Base-by-base conservation (phyloP, 495 filamentous ascomycete species). In the Talaromyces thailandensis region DNA sequence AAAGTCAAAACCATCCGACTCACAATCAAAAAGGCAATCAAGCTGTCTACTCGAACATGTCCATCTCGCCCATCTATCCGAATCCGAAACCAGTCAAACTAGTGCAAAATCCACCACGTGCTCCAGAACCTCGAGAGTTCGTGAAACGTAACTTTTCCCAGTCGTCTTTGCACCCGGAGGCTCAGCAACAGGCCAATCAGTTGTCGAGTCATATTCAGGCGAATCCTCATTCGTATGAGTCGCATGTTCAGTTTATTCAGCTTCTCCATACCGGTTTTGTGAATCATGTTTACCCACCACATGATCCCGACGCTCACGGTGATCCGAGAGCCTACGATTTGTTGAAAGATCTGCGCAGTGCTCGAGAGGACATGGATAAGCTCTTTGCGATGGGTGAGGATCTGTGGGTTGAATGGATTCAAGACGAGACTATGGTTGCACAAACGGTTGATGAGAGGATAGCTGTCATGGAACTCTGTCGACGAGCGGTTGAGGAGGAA, bases 381-480 rank as follows among this genome's bases (percentile, higher is more conserved):
- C 78, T 82, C 16, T 89, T 89, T 69, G 80, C 86, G 1, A 76
- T 90, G 71, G 86, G 86, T 14, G 86, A 88, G 69, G 78, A 83
- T 53, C 70, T 87, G 40, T 89, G 84, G 84, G 72, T 79, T 0
- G 82, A 87, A 55, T 86, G 85, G 82, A 82, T 89, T 51, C 72
- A 84, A 62, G 86, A 88, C 64, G 84, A 87, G 65, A 79, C 77
- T 64, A 74, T 84, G 71, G 67, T 88, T 63, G 87, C 87, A 25
- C 75, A 76, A 53, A 79, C 81, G 16, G 74, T 79, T n/a, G 80
- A 85, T 40, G 87, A 89, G 65, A 79, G 88, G 60, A 80, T 90
- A 63, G 81, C 81, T 58, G 85, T 96, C n/a, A 83, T 96, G 72
- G 92, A 96, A 71, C 77, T 92, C 23, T 96, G 87, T 71, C 82